phyloP scores from a whole-genome alignment of 1,139 yeast genomes.

The Schizosaccharomyces versatilis region DNA sequence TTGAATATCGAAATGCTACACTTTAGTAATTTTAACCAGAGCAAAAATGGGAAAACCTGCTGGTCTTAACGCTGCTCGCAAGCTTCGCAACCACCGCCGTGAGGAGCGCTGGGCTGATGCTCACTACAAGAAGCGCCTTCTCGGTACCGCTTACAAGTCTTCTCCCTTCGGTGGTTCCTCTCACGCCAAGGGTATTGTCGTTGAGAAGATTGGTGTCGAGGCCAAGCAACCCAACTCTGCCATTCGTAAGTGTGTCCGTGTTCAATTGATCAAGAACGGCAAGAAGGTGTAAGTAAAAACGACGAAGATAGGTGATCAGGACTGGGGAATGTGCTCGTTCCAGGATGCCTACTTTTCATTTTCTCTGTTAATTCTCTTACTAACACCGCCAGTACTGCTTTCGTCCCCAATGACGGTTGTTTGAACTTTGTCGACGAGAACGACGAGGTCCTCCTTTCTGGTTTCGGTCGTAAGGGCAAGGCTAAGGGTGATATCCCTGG shows the following conservation, averaged over 20 bases:
- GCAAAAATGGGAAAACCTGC: conserved; percentile 20
- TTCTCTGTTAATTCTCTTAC: too few species aligned
- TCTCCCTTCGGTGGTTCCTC: conserved; percentile 99
- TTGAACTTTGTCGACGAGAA: conserved; percentile 97
- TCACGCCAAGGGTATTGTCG: conserved; percentile 99
- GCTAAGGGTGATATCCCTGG: conserved; percentile 59
- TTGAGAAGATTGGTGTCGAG: conserved; percentile 98
- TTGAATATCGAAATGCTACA: too few species aligned
- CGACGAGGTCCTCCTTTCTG: conserved; percentile 97
- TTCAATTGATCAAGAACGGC: conserved; percentile 99
- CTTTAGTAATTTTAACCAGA: too few species aligned
- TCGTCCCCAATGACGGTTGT: conserved; percentile 99
- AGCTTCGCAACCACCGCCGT: conserved; percentile 98
- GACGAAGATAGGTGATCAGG: too few species aligned
- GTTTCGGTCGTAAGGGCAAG: conserved; percentile 99
- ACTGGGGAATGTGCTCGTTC: too few species aligned
- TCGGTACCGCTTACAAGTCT: conserved; percentile 98
- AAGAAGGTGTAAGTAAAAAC: conserved; percentile 48
- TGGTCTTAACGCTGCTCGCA: conserved; percentile 99
- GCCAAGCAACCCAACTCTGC: conserved; percentile 99
- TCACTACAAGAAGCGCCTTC: conserved; percentile 92
- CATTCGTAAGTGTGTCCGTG: conserved; percentile 98
- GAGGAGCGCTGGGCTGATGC: conserved; percentile 83
- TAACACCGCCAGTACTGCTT: conserved; percentile 40
- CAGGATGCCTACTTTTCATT: too few species aligned